Conservation (phyloP, 2,329 filamentous ascomycete genomes). For the Epichloe baconii region DNA sequence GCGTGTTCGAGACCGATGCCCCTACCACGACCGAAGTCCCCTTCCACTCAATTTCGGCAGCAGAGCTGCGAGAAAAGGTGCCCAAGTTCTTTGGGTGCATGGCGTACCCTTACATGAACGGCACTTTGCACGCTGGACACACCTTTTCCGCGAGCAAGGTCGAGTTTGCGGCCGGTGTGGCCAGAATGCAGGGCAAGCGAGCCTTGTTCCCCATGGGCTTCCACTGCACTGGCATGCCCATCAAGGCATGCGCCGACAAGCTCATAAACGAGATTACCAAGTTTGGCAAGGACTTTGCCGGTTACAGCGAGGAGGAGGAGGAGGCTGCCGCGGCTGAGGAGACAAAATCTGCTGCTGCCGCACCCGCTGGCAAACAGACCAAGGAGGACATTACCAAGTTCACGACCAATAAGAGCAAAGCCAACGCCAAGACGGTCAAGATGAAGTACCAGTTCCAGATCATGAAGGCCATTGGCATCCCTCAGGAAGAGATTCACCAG, state of each 20-base stretch:
- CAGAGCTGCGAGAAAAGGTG: constrained; percentile 63
- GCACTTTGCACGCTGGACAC: constrained; percentile 80
- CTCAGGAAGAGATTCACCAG: constrained; percentile 75
- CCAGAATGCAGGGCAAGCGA: constrained; percentile 80
- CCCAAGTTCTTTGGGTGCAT: constrained; percentile 77
- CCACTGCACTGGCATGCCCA: constrained; percentile 90
- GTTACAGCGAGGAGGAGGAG: constrained; percentile 51
- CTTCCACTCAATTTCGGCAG: constrained; percentile 57
- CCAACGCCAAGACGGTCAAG: constrained; percentile 76
- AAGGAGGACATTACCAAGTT: constrained; percentile 88
- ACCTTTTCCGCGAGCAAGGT: constrained; percentile 86
- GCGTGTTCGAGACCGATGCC: constrained; percentile 74
- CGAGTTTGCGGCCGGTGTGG: constrained; percentile 79
- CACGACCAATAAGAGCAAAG: constrained; percentile 84
- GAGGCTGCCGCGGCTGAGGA: constrained; percentile 28
- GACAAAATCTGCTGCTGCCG: constrained; percentile 20
- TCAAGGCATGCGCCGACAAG: constrained; percentile 96
- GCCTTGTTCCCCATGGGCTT: constrained; percentile 84
- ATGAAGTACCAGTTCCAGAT: constrained; percentile 95
- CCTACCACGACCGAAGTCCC: constrained; percentile 68
- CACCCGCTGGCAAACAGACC: constrained; percentile 45
- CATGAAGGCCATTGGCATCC: constrained; percentile 83
- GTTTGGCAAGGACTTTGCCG: constrained; percentile 79
- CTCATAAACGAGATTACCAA: constrained; percentile 75
- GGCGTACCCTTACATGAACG: constrained; percentile 62